Evolutionary conservation across 169 alveolate genomes (phyloP).

Genomic region (Perkinsus olseni): DNA sequence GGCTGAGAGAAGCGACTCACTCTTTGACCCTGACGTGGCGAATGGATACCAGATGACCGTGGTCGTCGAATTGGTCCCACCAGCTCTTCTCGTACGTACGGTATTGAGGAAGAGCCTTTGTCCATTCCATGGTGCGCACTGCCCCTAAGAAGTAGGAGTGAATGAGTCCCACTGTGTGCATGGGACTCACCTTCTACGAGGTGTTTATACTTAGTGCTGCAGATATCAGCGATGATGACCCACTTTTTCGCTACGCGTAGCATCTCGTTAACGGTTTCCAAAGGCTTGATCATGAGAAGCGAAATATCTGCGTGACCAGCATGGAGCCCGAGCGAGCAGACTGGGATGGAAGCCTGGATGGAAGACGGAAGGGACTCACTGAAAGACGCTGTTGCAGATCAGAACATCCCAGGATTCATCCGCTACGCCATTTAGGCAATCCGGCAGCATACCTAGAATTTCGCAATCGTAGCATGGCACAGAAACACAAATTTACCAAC

Average conservation of each 20-base stretch:
- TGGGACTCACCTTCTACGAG: background rate
- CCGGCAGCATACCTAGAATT: background rate
- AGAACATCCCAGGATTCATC: conserved; percentile 2
- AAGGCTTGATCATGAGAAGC: background rate
- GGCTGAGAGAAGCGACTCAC: too few species aligned
- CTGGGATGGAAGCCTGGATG: too few species aligned
- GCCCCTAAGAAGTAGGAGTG: too few species aligned
- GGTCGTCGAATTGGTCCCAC: background rate
- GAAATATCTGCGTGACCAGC: too few species aligned
- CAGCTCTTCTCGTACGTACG: conserved; percentile 1
- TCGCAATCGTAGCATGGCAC: too few species aligned
- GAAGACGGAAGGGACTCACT: background rate
- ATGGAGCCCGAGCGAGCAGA: too few species aligned
- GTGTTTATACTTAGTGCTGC: background rate
- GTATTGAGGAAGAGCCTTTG: background rate
- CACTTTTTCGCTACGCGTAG: background rate
- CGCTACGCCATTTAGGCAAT: background rate
- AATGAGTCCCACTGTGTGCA: background rate
- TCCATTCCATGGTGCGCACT: background rate
- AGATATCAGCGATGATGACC: conserved; percentile 10
- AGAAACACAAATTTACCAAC: too few species aligned
- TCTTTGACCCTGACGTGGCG: background rate
- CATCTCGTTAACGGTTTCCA: conserved; percentile 2
- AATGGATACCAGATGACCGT: background rate
- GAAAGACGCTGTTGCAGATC: conserved; percentile 4